Conservation (phyloP, 2,329 filamentous ascomycete genomes). For the Cordyceps javanica region DNA sequence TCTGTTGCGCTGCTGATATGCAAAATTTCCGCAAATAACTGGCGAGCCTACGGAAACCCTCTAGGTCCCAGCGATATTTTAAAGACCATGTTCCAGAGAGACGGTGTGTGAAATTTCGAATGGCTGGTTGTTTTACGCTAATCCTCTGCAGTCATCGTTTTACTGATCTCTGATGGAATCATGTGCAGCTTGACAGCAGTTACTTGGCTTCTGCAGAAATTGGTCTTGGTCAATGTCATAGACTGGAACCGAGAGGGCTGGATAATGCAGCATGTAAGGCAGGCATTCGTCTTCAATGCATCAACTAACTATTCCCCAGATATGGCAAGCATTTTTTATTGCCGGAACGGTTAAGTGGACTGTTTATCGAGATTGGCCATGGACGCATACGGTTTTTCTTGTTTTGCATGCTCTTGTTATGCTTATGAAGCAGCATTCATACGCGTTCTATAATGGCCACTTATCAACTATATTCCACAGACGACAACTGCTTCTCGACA, state of each 20-base stretch:
- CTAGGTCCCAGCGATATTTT: conserved; percentile 68
- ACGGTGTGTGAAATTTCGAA: conserved; percentile 28
- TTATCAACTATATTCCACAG: conserved; percentile 54
- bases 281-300: neutral
- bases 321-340: conserved; percentile 65
- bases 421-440: conserved; percentile 80
- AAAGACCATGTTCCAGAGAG: conserved; percentile 55
- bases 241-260: conserved; percentile 65
- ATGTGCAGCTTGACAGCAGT: conserved; percentile 63
- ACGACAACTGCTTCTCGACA: conserved; percentile 36
- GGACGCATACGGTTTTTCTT: conserved; percentile 76
- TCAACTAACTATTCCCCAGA: conserved; percentile 25
- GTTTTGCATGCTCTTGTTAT: conserved; percentile 68
- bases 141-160: conserved; percentile 37
- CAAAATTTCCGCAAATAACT: conserved; percentile 63
- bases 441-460: conserved; percentile 73
- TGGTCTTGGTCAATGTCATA: conserved; percentile 52
- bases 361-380: conserved; percentile 68
- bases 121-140: neutral
- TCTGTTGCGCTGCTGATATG: conserved; percentile 59
- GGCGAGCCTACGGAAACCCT: conserved; percentile 59
- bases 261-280: conserved; percentile 61
- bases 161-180: conserved; percentile 58
- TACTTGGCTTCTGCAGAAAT: conserved; percentile 58
- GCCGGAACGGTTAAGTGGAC: conserved; percentile 58